Conservation (phyloP, 2,329 filamentous ascomycete genomes). For the Pochonia chlamydosporia region DNA sequence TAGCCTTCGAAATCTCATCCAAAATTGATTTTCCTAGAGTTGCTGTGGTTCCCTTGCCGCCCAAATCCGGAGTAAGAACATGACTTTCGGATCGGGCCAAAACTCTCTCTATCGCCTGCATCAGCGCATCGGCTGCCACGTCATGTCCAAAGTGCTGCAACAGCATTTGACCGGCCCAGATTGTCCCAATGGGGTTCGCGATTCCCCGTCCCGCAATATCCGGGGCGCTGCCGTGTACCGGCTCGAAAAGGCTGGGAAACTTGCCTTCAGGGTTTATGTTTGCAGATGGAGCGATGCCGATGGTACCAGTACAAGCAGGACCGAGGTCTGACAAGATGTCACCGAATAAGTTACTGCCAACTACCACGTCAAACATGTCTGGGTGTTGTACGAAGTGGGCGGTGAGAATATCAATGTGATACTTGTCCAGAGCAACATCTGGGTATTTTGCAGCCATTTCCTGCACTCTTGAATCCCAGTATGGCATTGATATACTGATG, state of each 20-base stretch:
- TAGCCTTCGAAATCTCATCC: no score
- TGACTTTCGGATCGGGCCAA: conserved; percentile 45
- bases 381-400: conserved; percentile 57
- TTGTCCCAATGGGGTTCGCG: conserved; percentile 61
- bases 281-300: conserved; percentile 65
- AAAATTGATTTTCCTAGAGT: no score
- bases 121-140: conserved; percentile 40
- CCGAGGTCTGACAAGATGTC: conserved; percentile 69
- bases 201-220: conserved; percentile 70
- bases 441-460: conserved; percentile 50
- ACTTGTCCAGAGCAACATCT: conserved; percentile 56
- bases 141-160: conserved; percentile 50
- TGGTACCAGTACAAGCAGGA: conserved; percentile 63
- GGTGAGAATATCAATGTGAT: conserved; percentile 62
- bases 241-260: conserved; percentile 53
- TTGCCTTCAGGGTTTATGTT: conserved; percentile 57
- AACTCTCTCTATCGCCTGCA: conserved; percentile 41
- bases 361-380: conserved; percentile 55
- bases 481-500: conserved; percentile 61
- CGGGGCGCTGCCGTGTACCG: conserved; percentile 66
- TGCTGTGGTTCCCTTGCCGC: no score
- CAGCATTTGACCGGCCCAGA: conserved; percentile 56
- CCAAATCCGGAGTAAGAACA: conserved; percentile 45
- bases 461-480: conserved; percentile 58
- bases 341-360: conserved; percentile 57